phyloP scores from a whole-genome alignment of 1,284 basidiomycete species.

The Polyporus tsugae region DNA sequence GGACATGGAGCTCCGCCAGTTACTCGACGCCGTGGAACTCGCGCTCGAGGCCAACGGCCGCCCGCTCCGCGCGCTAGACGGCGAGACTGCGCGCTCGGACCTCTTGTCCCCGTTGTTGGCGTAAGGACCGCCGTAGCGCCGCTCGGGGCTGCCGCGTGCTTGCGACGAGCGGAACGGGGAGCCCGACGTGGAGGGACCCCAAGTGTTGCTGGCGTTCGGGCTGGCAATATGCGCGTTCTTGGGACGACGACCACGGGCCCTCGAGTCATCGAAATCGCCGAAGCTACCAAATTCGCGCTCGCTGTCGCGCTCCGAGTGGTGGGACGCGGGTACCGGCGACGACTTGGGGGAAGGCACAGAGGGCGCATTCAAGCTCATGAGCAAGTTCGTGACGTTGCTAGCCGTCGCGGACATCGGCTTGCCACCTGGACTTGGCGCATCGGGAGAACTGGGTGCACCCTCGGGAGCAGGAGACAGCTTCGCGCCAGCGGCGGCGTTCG shows the following conservation, averaged over 20 bases:
- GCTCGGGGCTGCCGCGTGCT: conserved; percentile 28
- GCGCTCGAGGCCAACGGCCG: conserved; percentile 62
- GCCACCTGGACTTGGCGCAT: conserved; percentile 20
- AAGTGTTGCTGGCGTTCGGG: conserved; percentile 42
- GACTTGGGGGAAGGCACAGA: conserved; percentile 36
- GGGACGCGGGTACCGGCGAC: conserved; percentile 27
- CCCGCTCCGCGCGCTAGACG: conserved; percentile 61
- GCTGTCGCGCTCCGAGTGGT: conserved; percentile 14
- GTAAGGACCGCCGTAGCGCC: conserved; percentile 33
- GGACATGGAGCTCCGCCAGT: conserved; percentile 80
- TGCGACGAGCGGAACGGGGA: conserved; percentile 30
- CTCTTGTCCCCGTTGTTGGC: conserved; percentile 28
- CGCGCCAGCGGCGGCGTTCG: conserved; percentile 35
- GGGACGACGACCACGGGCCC: conserved; percentile 30
- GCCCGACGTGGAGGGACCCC: conserved; percentile 37
- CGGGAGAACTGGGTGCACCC: conserved; percentile 43
- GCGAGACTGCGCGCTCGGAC: conserved; percentile 55
- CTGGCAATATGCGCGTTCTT: conserved; percentile 35
- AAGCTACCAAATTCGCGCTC: conserved; percentile 12
- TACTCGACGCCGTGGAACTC: conserved; percentile 66
- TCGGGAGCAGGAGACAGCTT: conserved; percentile 51
- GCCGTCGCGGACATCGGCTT: conserved; percentile 64
- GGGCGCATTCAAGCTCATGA: conserved; percentile 70
- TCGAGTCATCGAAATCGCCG: conserved; percentile 32
- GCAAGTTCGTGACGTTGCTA: conserved; percentile 71